Conservation (phyloP, 176 grass and related monocot genomes). For the Alloteropsis semialata region DNA sequence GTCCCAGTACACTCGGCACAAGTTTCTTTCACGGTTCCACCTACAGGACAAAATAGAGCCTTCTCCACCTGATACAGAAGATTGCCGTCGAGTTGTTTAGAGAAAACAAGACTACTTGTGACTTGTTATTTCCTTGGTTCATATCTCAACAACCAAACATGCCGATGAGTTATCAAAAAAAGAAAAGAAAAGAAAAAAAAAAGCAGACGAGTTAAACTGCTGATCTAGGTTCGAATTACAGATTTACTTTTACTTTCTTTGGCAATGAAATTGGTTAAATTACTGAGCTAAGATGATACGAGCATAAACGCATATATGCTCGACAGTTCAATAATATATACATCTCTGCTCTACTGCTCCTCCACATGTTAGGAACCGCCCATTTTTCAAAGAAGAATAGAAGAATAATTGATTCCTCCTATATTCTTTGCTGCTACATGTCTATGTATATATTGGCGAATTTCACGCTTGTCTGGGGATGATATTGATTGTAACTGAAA, state of each 20-base stretch:
- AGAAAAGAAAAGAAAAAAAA: too few relatives aligned
- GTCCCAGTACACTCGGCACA: neutral
- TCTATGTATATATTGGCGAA: neutral
- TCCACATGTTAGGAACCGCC: conserved; percentile 26
- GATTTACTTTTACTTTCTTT: neutral
- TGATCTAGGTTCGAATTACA: neutral
- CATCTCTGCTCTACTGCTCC: neutral
- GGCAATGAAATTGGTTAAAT: neutral
- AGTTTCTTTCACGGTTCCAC: neutral
- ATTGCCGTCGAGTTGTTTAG: neutral
- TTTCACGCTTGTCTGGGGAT: neutral
- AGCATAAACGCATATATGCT: neutral
- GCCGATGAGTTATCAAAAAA: too few relatives aligned
- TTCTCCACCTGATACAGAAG: neutral
- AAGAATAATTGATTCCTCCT: neutral
- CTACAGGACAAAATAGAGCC: neutral
- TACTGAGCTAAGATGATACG: too few relatives aligned
- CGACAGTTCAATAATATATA: neutral
- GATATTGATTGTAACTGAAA: neutral
- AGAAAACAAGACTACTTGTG: neutral
- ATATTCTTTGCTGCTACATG: neutral
- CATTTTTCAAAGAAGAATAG: neutral
- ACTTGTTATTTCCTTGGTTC: neutral
- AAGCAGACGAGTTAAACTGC: neutral
- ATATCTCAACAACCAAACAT: neutral